Evolutionary conservation across 306 rosid species (phyloP), one percentile per base, ranked within the genome.

Genomic region (Cucurbita argyrosperma): DNA sequence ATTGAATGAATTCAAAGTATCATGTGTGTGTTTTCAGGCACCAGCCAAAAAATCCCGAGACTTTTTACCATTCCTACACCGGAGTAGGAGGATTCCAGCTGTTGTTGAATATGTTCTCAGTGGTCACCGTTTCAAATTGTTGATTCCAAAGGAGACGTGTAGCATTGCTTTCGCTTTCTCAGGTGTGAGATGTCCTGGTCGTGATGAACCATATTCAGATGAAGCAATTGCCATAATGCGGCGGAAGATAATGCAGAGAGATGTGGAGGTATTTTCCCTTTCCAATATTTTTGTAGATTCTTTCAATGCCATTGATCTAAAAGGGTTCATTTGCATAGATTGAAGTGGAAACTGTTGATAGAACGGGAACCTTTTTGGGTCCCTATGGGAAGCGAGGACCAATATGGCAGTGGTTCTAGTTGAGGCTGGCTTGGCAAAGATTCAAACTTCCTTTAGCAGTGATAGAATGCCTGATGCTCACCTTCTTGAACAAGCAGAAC

Each of bases 201-300:
- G 99, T 65, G 90, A 81, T 59, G 99, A 94, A 81, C 92, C 91
- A 19, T 88, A 86, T 82, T 91, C 99, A 59, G 90, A 94, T 10
- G 99, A 94, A 81, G 99, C 99, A 75, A 91, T 94, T 85, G 86
- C 99, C 19, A 66, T 91, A 60, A 94, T 91, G 99, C 90, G 99
- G 83, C 85, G 97, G 75, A 94, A 85, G 83, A 94, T 91, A 79
- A 91, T 94, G 97, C 99, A 94, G 84, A 87, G 97, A 87, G 99
- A 94, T 78, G 99, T 94, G 21, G 97, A 94, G 92, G 99, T 89
- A 76, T 54, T 76, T 77, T 30, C 67, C 26, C 50, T 81, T 64
- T 77, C 72, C 47, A 73, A 74, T 46, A 12, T 39, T 38, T 4
- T 51, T 35, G 18, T 50, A 76, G n/a, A 43, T 5, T 62, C 71